phyloP scores from a whole-genome alignment of 139 green algal genomes.

The Pseudopediastrum boryanum region DNA sequence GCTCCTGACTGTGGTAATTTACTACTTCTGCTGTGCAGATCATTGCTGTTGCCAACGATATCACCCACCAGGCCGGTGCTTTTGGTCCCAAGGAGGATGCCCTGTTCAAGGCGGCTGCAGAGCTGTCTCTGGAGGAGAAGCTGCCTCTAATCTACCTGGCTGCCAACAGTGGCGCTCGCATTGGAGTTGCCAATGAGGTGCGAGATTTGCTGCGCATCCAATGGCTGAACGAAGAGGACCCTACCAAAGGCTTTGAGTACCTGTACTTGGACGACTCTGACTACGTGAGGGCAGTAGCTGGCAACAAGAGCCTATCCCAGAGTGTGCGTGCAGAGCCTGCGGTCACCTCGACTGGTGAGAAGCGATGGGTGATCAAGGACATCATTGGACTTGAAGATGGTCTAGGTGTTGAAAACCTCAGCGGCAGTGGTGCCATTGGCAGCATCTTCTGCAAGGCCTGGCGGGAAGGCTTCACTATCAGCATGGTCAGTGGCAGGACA shows the following conservation, averaged over 20 bases:
- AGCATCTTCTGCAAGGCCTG: slow-evolving; percentile 59
- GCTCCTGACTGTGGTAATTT: too few relatives aligned
- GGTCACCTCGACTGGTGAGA: slow-evolving; percentile 29
- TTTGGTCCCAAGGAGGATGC: slow-evolving; percentile 93
- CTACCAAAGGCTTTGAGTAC: slow-evolving; percentile 87
- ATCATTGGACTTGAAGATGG: slow-evolving; percentile 96
- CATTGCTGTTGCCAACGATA: slow-evolving; percentile 96
- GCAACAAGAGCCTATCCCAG: background rate
- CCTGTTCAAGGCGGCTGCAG: slow-evolving; percentile 85
- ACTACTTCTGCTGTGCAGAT: slow-evolving; percentile 40
- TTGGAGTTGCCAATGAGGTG: slow-evolving; percentile 93
- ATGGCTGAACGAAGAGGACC: slow-evolving; percentile 74
- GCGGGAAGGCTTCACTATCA: slow-evolving; percentile 93
- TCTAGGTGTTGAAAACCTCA: slow-evolving; percentile 97
- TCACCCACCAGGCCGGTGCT: slow-evolving; percentile 89
- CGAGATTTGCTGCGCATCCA: slow-evolving; percentile 73
- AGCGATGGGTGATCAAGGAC: slow-evolving; percentile 75
- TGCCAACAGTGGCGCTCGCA: slow-evolving; percentile 88
- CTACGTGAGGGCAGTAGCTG: slow-evolving; percentile 55
- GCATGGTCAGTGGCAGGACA: slow-evolving; percentile 88
- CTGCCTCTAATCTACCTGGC: slow-evolving; percentile 96
- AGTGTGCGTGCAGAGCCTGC: background rate
- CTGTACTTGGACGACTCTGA: slow-evolving; percentile 91
- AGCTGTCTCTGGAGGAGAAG: slow-evolving; percentile 77
- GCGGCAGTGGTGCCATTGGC: slow-evolving; percentile 94